Percentiles rank a stretch among this genome's conserved stretches.
phyloP scores from a whole-genome alignment of 75 land plant species.

The Pinus tabuliformis region DNA sequence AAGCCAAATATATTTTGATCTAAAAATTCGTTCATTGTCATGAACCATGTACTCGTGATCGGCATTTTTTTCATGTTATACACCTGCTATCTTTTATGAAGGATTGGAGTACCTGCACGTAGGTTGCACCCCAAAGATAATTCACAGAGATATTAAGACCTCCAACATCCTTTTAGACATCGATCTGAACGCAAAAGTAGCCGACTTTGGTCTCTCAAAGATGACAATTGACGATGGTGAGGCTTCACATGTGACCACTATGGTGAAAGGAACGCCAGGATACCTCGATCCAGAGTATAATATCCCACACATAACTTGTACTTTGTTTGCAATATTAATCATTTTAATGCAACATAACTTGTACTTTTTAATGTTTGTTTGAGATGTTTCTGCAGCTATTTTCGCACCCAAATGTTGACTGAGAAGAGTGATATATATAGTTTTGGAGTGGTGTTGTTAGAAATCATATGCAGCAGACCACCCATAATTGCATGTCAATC shows the following conservation, averaged over 20 bases:
- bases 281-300: slow-evolving; percentile 36
- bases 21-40: neutral
- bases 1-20: too few relatives aligned
- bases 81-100: neutral
- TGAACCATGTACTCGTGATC: neutral
- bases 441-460: slow-evolving; percentile 8
- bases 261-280: slow-evolving; percentile 22
- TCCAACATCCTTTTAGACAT: slow-evolving; percentile 25
- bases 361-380: too few relatives aligned
- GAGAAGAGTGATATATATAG: slow-evolving; percentile 12
- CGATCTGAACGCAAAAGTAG: slow-evolving; percentile 8
- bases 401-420: neutral
- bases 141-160: slow-evolving; percentile 30
- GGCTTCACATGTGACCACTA: slow-evolving; percentile 9
- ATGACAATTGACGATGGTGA: neutral
- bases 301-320: neutral
- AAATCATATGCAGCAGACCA: slow-evolving; percentile 1
- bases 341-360: neutral
- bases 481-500: neutral
- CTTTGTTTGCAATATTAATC: neutral
- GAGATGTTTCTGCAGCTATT: neutral
- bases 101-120: slow-evolving; percentile 33
- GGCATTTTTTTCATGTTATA: neutral
- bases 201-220: slow-evolving; percentile 36
- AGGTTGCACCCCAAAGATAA: slow-evolving; percentile 22